phyloP scores from a whole-genome alignment of 305 asterid genomes.

The Fraxinus dipetala region DNA sequence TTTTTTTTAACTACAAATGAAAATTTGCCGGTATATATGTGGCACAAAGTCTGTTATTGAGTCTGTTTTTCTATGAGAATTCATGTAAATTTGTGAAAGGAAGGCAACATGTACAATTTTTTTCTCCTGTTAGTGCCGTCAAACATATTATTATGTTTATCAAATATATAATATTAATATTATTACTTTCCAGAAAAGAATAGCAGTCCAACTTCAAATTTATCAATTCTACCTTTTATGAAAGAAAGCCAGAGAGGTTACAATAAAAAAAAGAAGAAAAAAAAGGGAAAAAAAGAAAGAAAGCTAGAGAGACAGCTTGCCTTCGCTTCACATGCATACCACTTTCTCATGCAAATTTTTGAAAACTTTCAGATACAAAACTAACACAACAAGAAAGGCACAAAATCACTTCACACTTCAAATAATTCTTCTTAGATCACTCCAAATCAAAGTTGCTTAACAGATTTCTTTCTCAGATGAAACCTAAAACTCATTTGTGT shows the following conservation, averaged over 20 bases:
- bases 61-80: too few relatives aligned
- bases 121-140: not conserved
- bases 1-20: too few relatives aligned
- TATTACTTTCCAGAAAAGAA: slow-evolving; percentile 50
- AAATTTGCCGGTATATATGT: too few relatives aligned
- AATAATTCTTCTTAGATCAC: slow-evolving; percentile 38
- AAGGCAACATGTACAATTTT: not conserved
- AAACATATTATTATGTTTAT: not conserved
- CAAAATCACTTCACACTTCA: slow-evolving; percentile 41
- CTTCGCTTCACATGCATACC: slow-evolving; percentile 92
- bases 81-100: not conserved
- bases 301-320: slow-evolving; percentile 63
- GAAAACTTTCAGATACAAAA: slow-evolving; percentile 60
- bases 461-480: not conserved
- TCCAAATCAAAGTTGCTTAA: not conserved
- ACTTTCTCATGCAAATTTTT: slow-evolving; percentile 44
- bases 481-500: not conserved
- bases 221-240: slow-evolving; percentile 44
- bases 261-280: too few relatives aligned
- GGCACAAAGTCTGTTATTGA: too few relatives aligned
- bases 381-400: slow-evolving; percentile 80
- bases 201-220: slow-evolving; percentile 60
- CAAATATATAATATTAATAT: slow-evolving; percentile 11
- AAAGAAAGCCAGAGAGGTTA: slow-evolving; percentile 22
- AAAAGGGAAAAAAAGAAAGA: not conserved